phyloP scores from a whole-genome alignment of 495 filamentous ascomycete genomes.

The Aspergillus sclerotioniger region DNA sequence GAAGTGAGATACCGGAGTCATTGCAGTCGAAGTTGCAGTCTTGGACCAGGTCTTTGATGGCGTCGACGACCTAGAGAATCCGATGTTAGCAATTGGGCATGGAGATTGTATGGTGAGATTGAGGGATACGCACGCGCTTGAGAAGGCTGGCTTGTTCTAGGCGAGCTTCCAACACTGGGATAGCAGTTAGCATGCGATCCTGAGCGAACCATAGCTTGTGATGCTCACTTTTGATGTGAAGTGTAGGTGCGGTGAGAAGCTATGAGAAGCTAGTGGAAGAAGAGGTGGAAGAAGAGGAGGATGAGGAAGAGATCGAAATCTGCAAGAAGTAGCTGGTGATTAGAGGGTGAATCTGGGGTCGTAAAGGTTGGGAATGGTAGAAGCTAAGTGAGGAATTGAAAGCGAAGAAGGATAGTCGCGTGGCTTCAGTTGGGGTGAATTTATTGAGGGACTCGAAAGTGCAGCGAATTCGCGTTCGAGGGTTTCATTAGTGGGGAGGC shows the following conservation, averaged over 20 bases:
- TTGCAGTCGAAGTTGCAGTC: conserved; percentile 99
- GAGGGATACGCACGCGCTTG: conserved; percentile 72
- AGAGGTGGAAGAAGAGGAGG: conserved; percentile 4
- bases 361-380: conserved; percentile 1
- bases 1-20: conserved; percentile 95
- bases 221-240: conserved; percentile 36
- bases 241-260: conserved; percentile 10
- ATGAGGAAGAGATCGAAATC: conserved; percentile 7
- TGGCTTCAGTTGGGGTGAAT: conserved; percentile 9
- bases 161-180: conserved; percentile 89
- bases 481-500: conserved; percentile 35
- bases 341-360: conserved; percentile 2
- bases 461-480: conserved; percentile 35
- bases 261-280: neutral
- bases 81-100: conserved; percentile 12
- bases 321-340: neutral
- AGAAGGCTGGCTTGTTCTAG: conserved; percentile 90
- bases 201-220: neutral
- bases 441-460: conserved; percentile 20
- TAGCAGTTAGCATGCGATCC: conserved; percentile 13
- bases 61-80: conserved; percentile 78
- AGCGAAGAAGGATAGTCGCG: conserved; percentile 16
- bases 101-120: conserved; percentile 1
- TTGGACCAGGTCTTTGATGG: conserved; percentile 98
- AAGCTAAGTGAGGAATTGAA: conserved; percentile 8